phyloP scores from a whole-genome alignment of 1,284 basidiomycete species.

The Calocybe gambosa region DNA sequence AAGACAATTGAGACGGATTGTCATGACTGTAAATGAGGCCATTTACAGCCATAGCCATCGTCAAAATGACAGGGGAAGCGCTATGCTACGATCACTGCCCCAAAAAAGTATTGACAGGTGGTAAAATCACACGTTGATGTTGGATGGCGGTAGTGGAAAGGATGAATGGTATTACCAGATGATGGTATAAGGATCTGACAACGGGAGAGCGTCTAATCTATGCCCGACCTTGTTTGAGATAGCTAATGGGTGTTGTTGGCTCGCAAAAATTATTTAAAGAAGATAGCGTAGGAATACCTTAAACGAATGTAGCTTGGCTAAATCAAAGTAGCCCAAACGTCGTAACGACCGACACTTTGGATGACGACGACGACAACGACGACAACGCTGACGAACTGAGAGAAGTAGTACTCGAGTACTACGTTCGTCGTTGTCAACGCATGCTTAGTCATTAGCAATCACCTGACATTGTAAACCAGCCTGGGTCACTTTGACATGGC shows the following conservation, averaged over 20 bases:
- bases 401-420: neutral
- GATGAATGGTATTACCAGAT: neutral
- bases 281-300: no score
- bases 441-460: neutral
- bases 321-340: neutral
- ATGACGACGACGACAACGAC: neutral
- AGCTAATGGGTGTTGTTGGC: neutral
- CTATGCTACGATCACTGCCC: neutral
- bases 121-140: constrained; percentile 2
- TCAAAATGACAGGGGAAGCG: constrained; percentile 4
- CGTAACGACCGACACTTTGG: neutral
- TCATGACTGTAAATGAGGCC: constrained; percentile 30
- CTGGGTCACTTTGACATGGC: neutral
- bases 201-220: neutral
- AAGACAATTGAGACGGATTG: constrained; percentile 32
- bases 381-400: neutral
- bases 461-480: neutral
- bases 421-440: neutral
- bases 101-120: constrained; percentile 8
- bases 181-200: neutral
- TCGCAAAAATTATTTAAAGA: neutral
- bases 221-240: neutral
- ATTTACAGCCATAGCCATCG: constrained; percentile 32
- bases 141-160: neutral
- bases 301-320: no score